Conservation (phyloP, 1,284 basidiomycete species). For the Pseudozyma hubeiensis region DNA sequence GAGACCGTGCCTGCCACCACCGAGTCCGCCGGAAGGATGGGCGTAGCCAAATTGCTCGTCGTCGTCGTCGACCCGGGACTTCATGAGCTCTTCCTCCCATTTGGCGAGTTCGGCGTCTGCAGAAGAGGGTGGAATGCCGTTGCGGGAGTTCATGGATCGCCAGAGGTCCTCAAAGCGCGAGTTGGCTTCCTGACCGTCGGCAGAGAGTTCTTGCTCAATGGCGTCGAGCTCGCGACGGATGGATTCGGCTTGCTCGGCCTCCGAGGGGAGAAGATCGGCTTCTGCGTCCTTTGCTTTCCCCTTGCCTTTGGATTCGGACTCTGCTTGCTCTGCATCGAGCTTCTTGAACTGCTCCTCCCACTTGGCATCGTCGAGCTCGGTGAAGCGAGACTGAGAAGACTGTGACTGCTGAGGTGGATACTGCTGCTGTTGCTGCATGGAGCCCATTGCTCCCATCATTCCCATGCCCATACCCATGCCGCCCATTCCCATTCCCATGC, state of each 20-base stretch:
- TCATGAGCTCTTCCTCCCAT: conserved; percentile 75
- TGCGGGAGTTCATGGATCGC: conserved; percentile 61
- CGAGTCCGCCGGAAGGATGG: conserved; percentile 65
- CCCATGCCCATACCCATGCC: conserved; percentile 54
- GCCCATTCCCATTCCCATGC: conserved; percentile 44
- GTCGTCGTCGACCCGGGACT: conserved; percentile 74
- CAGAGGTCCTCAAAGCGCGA: conserved; percentile 66
- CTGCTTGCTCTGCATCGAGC: conserved; percentile 56
- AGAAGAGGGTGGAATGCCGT: conserved; percentile 40
- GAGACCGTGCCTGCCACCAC: conserved; percentile 51
- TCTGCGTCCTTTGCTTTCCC: conserved; percentile 53
- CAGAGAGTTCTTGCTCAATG: conserved; percentile 57
- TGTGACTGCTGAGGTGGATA: conserved; percentile 36
- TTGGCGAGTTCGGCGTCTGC: conserved; percentile 73
- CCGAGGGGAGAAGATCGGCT: conserved; percentile 35
- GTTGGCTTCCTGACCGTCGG: conserved; percentile 53
- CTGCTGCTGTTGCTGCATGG: conserved; percentile 22
- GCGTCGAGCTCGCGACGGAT: conserved; percentile 61
- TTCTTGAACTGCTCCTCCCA: conserved; percentile 66
- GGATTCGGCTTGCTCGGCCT: conserved; percentile 59
- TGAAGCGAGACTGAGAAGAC: conserved; percentile 40
- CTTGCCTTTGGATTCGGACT: conserved; percentile 62
- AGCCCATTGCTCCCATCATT: conserved; percentile 42
- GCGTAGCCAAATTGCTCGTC: conserved; percentile 69
- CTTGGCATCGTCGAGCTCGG: conserved; percentile 61